Base-by-base conservation (phyloP, 1,284 basidiomycete genomes). In the Peniophora sp. region DNA sequence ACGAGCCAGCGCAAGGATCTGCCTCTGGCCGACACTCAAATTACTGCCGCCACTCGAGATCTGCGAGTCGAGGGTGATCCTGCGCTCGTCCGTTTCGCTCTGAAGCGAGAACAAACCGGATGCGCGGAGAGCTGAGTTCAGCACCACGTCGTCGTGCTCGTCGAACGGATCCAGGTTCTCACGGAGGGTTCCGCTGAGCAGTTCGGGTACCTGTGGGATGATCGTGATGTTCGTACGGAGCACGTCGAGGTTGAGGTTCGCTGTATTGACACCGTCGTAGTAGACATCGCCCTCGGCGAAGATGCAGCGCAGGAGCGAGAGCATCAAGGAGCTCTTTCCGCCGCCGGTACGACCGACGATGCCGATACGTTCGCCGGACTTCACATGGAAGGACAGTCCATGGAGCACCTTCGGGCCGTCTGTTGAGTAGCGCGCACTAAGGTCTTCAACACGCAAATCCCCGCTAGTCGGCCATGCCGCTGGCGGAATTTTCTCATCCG, bases 381-480 rank as follows among this genome's bases (percentile, higher is more conserved):
- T 67, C 54, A 79, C 71, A 32, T 64, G 64, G 55, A 81, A 70
- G 2, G 69, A 66, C 34, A 81, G 57, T n/a, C 73, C 65, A 48
- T 75, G 68, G 23, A 80, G 64, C 0, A 80, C 76, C 57, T 48
- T 68, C 56, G 52, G 75, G 25, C 65, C 68, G 49, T 66, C 77
- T 23, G 50, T 52, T 2, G 79, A 77, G 56, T 84, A 85, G 23
- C 72, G 69, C 24, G 81, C 81, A 14, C 72, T 77, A 10, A 84
- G 65, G 17, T 74, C 73, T 55, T 89, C 78, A 0, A 89, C 82
- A 3, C 69, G 64, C 24, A 91, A 68, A 34, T 79, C 72, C 3
- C 89, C 89, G 39, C 80, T 84, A 0, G 83, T 74, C 0, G 89
- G 89, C 88, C 89, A 91, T 53, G 85, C 79, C 0, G 88, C 88